These are phyloP conservation scores for Sporodiniella umbellata DNA, from an alignment of 371 early-diverging fungal genomes.

Conservation along the genomic window DNA sequence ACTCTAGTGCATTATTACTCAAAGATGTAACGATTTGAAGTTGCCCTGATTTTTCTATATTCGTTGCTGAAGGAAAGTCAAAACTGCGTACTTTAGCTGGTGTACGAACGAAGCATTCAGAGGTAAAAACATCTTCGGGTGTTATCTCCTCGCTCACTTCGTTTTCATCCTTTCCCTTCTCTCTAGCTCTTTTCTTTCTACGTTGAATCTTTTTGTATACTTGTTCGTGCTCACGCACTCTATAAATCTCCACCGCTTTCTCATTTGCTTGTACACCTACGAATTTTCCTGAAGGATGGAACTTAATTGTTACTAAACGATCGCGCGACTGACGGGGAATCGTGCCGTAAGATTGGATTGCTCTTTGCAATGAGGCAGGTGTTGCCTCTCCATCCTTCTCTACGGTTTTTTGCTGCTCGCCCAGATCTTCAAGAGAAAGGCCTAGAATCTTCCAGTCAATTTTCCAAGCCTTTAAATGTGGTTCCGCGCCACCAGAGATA, in stretches of 20 bases:
- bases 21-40: conserved; percentile 58
- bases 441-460: conserved; percentile 61
- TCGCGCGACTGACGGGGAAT: conserved; percentile 81
- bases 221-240: conserved; percentile 70
- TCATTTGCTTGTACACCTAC: conserved; percentile 81
- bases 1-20: conserved; percentile 73
- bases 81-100: conserved; percentile 73
- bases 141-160: conserved; percentile 52
- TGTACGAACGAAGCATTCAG: conserved; percentile 62
- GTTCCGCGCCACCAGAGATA: conserved; percentile 86
- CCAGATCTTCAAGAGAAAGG: conserved; percentile 40
- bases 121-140: conserved; percentile 67
- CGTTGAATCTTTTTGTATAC: conserved; percentile 81
- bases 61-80: conserved; percentile 62
- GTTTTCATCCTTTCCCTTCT: conserved; percentile 63
- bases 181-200: conserved; percentile 75
- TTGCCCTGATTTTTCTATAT: conserved; percentile 53
- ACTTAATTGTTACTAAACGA: conserved; percentile 70
- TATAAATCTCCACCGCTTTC: conserved; percentile 79
- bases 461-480: conserved; percentile 84
- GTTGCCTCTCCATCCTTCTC: conserved; percentile 25
- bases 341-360: conserved; percentile 68
- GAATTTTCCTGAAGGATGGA: conserved; percentile 74
- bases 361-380: conserved; percentile 41
- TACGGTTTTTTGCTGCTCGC: conserved; percentile 28